Base-by-base conservation (phyloP, 768 basidiomycete species). In the Pisolithus orientalis region DNA sequence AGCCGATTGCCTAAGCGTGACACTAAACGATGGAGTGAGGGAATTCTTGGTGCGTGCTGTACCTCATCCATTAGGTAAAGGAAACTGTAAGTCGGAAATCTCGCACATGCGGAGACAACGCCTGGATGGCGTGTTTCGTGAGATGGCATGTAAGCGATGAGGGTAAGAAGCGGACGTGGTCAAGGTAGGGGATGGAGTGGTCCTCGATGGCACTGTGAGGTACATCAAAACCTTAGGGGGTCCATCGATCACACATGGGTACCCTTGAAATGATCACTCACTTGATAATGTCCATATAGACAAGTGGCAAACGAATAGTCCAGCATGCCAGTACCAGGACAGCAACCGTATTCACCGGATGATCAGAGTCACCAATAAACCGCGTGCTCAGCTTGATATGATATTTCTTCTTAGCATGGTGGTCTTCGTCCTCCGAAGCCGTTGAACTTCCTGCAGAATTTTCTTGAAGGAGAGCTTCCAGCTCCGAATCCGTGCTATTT, bases 111-210 rank as follows among this genome's bases (percentile, higher is more conserved):
- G 90, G 90, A 44, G 85, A 84, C 57, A 92, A 70, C 27, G 84
- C 82, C 63, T 77, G 77, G 31, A 75, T 70, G 43, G 75, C 80
- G 54, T 88, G 79, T 67, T 84, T 85, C 29, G 85, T 86, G 47
- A 95, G 79, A 70, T 92, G 90, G 39, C 66, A 61, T 2, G 74
- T 74, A 77, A 94, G 79, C 16, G 69, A 72, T 31, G 53, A 55
- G 1, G 91, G 88, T 6, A 95, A 69, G 32, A 80, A 61, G 31
- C 80, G 78, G 31, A 82, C 66, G 31, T 82, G 77, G 57, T 92
- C 87, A 39, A 96, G 74, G 69, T 93, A 94, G 1, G 91, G 92
- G 39, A 96, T 73, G 34, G 82, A 73, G 61, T 88, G 84, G 31
- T 71, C 70, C 63, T 93, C 88, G 42, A 94, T 84, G 51, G 84